Evolutionary conservation across 2,329 filamentous ascomycete species (phyloP).

Genomic region (Nemania sp.): DNA sequence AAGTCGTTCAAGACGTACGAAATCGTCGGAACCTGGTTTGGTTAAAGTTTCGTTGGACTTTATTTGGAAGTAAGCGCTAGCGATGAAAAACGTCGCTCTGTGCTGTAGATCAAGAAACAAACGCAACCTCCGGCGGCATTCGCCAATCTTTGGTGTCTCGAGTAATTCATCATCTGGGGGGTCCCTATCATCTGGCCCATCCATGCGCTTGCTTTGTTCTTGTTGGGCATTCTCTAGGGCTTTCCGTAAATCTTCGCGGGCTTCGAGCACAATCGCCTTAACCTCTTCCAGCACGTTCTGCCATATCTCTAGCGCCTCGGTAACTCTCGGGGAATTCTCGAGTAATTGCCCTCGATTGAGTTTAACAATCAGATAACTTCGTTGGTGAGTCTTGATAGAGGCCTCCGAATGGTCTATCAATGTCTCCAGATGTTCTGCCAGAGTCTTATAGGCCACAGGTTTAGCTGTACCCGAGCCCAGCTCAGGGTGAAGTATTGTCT

Average conservation of each 20-base stretch:
- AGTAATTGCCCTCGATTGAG: conserved; percentile 76
- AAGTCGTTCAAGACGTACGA: conserved; percentile 65
- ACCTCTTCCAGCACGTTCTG: conserved; percentile 57
- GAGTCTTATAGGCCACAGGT: conserved; percentile 66
- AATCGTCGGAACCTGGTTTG: conserved; percentile 68
- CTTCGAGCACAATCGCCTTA: conserved; percentile 62
- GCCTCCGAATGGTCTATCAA: conserved; percentile 89
- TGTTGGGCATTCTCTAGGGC: conserved; percentile 51
- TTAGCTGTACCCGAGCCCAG: conserved; percentile 70
- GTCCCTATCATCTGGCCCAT: conserved; percentile 31
- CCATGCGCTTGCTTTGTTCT: conserved; percentile 30
- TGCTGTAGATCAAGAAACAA: conserved; percentile 79
- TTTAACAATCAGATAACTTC: conserved; percentile 64
- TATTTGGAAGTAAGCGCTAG: conserved; percentile 82
- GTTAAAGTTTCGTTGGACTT: conserved; percentile 71
- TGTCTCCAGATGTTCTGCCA: conserved; percentile 82
- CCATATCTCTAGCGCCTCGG: conserved; percentile 74
- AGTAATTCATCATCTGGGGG: conserved; percentile 22
- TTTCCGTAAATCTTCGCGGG: conserved; percentile 62
- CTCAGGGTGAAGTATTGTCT: conserved; percentile 85
- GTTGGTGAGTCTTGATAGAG: conserved; percentile 68
- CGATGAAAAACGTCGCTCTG: conserved; percentile 81
- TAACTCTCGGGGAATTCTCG: conserved; percentile 72
- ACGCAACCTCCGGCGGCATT: conserved; percentile 69
- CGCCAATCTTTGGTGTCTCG: conserved; percentile 53